Evolutionary conservation across 106 monocot species (phyloP), one percentile per base, ranked within the genome.

Genomic region (Agapanthus africanus): DNA sequence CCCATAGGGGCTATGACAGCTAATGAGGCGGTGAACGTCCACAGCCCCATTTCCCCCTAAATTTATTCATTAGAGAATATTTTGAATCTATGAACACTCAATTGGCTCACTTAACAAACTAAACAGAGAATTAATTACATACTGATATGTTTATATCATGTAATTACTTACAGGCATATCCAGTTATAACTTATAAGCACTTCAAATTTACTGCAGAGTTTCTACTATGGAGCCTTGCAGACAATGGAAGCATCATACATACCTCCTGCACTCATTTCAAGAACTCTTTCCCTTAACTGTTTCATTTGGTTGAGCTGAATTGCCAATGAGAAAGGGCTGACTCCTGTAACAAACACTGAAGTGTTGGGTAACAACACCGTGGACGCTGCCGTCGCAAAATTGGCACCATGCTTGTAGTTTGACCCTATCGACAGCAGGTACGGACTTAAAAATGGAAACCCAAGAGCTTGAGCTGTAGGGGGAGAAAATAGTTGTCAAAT

Each of bases 381-480:
- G 11, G 87, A 91, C 11, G 84, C 87, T 44, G 27, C 11, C 15
- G 75, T 75, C 15, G 75, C 75, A 37, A 75, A 75, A 33, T 75
- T 75, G 16, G 75, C 75, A 6, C 75, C 75, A 27, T 87, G 94
- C 25, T 60, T 41, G 73, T 74, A 94, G 67, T 87, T 70, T 0
- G 87, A 76, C 1, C 90, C 81, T 15, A 90, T 73, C 0, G 90
- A 94, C 59, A 77, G 68, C 47, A 94, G 80, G 69, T 94, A 94
- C 1, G 94, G 90, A 75, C 94, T 94, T 19, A 94, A 82, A 39
- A 85, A 81, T 18, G 90, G 90, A 36, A 94, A 30, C 19, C 94
- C 94, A 10, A 94, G 66, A 34, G 76, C 87, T 59, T 90, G 80
- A 54, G 87, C 94, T 40, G 7, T 41, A 63, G 1, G 64, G n/a